phyloP scores from a whole-genome alignment of 768 basidiomycete species.

The Lanmaoa rubissima region DNA sequence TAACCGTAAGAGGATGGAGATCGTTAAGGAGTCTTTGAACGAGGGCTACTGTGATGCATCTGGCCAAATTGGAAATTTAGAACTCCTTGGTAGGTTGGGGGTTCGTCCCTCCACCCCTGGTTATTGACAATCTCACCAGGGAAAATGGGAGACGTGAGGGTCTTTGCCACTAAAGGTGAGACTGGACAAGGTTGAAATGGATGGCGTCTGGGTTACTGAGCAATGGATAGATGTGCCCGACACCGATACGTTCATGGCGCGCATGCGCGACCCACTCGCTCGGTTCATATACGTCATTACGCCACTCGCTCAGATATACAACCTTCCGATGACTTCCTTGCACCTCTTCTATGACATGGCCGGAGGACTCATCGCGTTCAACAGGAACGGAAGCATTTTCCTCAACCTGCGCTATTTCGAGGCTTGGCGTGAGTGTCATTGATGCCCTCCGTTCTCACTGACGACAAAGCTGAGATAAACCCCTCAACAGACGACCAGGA shows the following conservation, averaged over 20 bases:
- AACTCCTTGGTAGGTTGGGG: slow-evolving; percentile 50
- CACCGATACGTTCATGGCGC: slow-evolving; percentile 45
- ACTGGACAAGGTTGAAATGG: background rate
- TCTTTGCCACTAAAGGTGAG: slow-evolving; percentile 64
- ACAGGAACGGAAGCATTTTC: slow-evolving; percentile 83
- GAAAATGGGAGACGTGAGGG: slow-evolving; percentile 57
- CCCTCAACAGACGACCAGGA: slow-evolving; percentile 60
- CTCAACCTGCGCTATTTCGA: slow-evolving; percentile 84
- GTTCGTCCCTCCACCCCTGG: background rate
- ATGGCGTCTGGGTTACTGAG: background rate
- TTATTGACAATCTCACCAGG: slow-evolving; percentile 36
- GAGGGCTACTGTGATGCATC: slow-evolving; percentile 83
- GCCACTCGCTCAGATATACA: slow-evolving; percentile 68
- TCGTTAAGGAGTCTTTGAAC: slow-evolving; percentile 70
- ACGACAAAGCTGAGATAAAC: background rate
- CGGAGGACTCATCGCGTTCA: slow-evolving; percentile 91
- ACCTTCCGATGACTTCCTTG: slow-evolving; percentile 66
- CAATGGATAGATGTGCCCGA: slow-evolving; percentile 53
- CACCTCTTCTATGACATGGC: slow-evolving; percentile 84
- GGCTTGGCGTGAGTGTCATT: slow-evolving; percentile 73
- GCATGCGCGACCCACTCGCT: slow-evolving; percentile 55
- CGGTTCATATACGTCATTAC: slow-evolving; percentile 72
- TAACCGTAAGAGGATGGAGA: slow-evolving; percentile 66
- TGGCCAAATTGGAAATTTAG: slow-evolving; percentile 59
- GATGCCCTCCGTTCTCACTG: background rate